Conservation (phyloP, 108 stramenopile genomes). For the Cyclotella distinguenda region DNA sequence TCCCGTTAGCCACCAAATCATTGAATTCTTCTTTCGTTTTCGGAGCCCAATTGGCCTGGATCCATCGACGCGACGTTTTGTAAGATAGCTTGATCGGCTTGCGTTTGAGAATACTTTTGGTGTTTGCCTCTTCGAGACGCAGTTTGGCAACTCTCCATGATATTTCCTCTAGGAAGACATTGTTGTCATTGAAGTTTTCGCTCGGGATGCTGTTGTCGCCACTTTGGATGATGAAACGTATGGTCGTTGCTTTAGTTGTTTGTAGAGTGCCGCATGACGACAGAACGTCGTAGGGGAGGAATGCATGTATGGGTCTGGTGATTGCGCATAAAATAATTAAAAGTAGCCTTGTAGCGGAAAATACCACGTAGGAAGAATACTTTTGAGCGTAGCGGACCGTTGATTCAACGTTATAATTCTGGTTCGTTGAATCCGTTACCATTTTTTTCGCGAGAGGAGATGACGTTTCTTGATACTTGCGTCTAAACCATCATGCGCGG, state of each 20-base stretch:
- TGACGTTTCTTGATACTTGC: too few species aligned
- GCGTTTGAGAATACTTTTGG: slow-evolving; percentile 54
- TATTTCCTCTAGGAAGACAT: slow-evolving; percentile 54
- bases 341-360: too few species aligned
- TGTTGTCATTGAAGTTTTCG: slow-evolving; percentile 4
- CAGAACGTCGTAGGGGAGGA: background rate
- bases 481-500: too few species aligned
- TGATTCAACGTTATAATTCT: too few species aligned
- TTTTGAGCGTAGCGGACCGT: too few species aligned
- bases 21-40: slow-evolving; percentile 62
- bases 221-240: background rate
- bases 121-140: slow-evolving; percentile 75
- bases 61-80: slow-evolving; percentile 53
- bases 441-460: too few species aligned
- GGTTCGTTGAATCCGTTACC: too few species aligned
- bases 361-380: too few species aligned
- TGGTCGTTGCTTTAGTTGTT: background rate
- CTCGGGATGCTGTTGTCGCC: background rate
- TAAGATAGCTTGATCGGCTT: slow-evolving; percentile 56
- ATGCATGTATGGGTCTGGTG: background rate
- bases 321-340: too few species aligned
- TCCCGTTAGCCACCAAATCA: slow-evolving; percentile 65
- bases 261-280: background rate
- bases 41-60: slow-evolving; percentile 55
- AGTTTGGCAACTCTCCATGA: slow-evolving; percentile 66